A percentile compares a stretch with the other conserved stretches of the same genome.
Conservation (phyloP, 257 asterid species). For the Knoxia roxburghii region DNA sequence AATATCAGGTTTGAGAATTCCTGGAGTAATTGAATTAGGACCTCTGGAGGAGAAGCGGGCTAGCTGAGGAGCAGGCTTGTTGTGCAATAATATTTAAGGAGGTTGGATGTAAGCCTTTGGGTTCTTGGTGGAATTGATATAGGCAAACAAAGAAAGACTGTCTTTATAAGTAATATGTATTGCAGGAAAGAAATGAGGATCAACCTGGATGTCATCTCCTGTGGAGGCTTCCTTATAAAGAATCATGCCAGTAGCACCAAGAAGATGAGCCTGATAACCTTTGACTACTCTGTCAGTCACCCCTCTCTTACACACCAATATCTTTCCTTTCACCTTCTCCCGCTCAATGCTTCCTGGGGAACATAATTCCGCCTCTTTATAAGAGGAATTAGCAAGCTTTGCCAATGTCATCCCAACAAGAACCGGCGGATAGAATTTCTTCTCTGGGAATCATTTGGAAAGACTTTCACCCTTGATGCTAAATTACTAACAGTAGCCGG, state of each 20-base stretch:
- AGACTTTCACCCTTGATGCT: slow-evolving; percentile 36
- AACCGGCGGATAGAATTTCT: slow-evolving; percentile 31
- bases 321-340: slow-evolving; percentile 43
- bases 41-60: slow-evolving; percentile 74
- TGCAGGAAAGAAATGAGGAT: slow-evolving; percentile 48
- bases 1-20: slow-evolving; percentile 78
- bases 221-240: slow-evolving; percentile 28
- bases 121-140: slow-evolving; percentile 37
- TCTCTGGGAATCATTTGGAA: slow-evolving; percentile 26
- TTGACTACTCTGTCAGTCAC: slow-evolving; percentile 25
- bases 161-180: slow-evolving; percentile 43
- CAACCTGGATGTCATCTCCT: slow-evolving; percentile 24
- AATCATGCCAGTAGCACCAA: slow-evolving; percentile 68
- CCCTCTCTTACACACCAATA: slow-evolving; percentile 56
- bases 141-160: slow-evolving; percentile 30
- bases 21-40: slow-evolving; percentile 43
- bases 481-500: no score
- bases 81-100: slow-evolving; percentile 16
- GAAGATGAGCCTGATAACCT: slow-evolving; percentile 32
- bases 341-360: slow-evolving; percentile 32
- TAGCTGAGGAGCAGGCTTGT: slow-evolving; percentile 55
- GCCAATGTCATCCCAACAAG: slow-evolving; percentile 35
- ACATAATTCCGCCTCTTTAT: slow-evolving; percentile 48
- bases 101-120: slow-evolving; percentile 40
- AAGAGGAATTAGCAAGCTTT: slow-evolving; percentile 21